Evolutionary conservation across 1,284 basidiomycete species (phyloP).

Genomic region (Cutaneotrichosporon dermatis): DNA sequence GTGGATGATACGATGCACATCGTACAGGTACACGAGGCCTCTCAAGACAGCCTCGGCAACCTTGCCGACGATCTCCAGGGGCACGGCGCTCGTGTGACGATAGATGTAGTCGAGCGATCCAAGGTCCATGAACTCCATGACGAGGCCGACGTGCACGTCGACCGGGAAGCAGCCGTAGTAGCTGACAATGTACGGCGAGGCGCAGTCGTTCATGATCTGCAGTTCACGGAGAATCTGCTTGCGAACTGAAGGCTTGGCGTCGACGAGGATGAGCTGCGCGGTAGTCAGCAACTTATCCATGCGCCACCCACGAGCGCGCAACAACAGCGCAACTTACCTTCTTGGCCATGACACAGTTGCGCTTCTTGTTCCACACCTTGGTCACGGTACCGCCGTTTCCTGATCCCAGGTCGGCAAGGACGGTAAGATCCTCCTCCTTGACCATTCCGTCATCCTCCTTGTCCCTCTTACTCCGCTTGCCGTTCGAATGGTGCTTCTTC

Average conservation of each 20-base stretch:
- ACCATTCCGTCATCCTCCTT: slow-evolving; percentile 70
- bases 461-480: slow-evolving; percentile 27
- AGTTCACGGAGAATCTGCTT: slow-evolving; percentile 97
- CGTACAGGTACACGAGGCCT: slow-evolving; percentile 96
- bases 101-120: slow-evolving; percentile 79
- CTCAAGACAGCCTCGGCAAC: slow-evolving; percentile 90
- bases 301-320: not conserved
- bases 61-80: slow-evolving; percentile 81
- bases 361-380: slow-evolving; percentile 88
- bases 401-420: slow-evolving; percentile 82
- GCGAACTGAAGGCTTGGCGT: slow-evolving; percentile 92
- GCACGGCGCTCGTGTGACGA: slow-evolving; percentile 84
- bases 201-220: slow-evolving; percentile 97
- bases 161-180: slow-evolving; percentile 94
- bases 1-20: slow-evolving; percentile 98
- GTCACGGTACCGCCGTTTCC: slow-evolving; percentile 98
- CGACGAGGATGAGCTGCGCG: slow-evolving; percentile 86
- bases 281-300: not conserved
- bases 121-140: slow-evolving; percentile 94
- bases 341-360: slow-evolving; percentile 85
- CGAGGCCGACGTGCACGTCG: slow-evolving; percentile 97
- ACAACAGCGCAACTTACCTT: slow-evolving; percentile 59
- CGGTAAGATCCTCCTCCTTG: slow-evolving; percentile 73
- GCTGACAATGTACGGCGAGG: slow-evolving; percentile 87
- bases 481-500: slow-evolving; percentile 28